Base-by-base conservation (phyloP, 768 basidiomycete genomes). In the Ramaria rubella region DNA sequence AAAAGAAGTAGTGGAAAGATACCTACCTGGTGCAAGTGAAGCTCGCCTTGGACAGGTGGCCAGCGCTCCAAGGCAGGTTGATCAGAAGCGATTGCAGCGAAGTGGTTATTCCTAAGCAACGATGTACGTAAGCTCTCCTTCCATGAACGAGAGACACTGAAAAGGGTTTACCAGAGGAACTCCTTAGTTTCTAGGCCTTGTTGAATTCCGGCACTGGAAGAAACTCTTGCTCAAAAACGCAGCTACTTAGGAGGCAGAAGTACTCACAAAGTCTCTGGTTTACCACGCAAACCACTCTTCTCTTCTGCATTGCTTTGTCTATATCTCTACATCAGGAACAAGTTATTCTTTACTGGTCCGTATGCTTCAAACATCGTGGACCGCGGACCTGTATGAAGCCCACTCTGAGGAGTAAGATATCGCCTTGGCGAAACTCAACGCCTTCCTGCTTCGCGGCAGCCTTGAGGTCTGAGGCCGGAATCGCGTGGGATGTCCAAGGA, bases 101-200 rank as follows among this genome's bases (percentile, higher is more conserved):
- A 87, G 64, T 86, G 85, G 65, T 85, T 86, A 67, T 87, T 76
- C 85, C 85, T 84, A 58, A 23, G 43, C 19, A 34, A 55, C 44
- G 54, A 38, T 17, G 55, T 31, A 40, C 2, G 14, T 52, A 19
- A 26, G 17, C 43, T 42, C 29, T n/a, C 9, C 31, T 36, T 26
- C 12, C 14, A 23, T 14, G 9, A n/a, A 33, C 12, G 3, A 2
- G 34, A 54, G 5, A 49, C 9, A n/a, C 12, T 8, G n/a, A n/a
- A 58, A 38, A n/a, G 29, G 4, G 65, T 72, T 15, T 63, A 83
- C 84, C 85, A 87, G n/a, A 86, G 67, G 69, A 85, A 86, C 8
- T 78, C 75, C 60, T 85, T 86, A 84, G 85, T 84, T 40, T 82
- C 82, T 17, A 84, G 81, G 23, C 77, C 75, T 65, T 85, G 83